Percentiles rank a stretch among this genome's conserved stretches.
phyloP scores from a whole-genome alignment of 768 basidiomycete species.

The Hypholoma sublateritium region DNA sequence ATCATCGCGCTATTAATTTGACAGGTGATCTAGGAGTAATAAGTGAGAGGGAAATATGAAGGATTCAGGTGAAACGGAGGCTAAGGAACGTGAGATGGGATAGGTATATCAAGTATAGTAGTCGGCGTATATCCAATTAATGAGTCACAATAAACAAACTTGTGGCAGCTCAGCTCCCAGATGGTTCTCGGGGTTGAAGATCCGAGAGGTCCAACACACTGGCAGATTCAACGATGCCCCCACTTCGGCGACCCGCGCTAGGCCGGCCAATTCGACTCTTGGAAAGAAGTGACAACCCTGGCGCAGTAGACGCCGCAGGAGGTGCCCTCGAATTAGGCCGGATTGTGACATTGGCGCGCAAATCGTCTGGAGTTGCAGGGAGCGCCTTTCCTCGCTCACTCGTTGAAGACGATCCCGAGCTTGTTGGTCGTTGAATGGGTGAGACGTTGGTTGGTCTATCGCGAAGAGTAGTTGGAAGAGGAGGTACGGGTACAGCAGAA shows the following conservation, averaged over 20 bases:
- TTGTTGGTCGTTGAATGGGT: conserved; percentile 24
- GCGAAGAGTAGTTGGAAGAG: conserved; percentile 26
- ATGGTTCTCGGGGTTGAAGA: conserved; percentile 22
- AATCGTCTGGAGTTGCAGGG: conserved; percentile 35
- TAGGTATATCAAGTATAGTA: conserved; percentile 7
- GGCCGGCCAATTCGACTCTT: conserved; percentile 54
- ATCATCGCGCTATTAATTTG: neutral
- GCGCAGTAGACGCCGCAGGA: conserved; percentile 25
- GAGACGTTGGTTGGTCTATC: conserved; percentile 36
- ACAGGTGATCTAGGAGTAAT: neutral
- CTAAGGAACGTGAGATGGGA: conserved; percentile 7
- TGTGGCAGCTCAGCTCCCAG: neutral
- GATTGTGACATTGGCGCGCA: conserved; percentile 46
- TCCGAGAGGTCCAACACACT: conserved; percentile 28
- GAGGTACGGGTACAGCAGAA: conserved; percentile 35
- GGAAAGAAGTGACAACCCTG: conserved; percentile 33
- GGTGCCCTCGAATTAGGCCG: conserved; percentile 43
- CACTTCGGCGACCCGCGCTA: conserved; percentile 33
- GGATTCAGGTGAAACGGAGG: neutral
- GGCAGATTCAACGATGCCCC: conserved; percentile 14
- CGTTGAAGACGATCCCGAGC: conserved; percentile 26
- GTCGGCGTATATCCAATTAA: conserved; percentile 9
- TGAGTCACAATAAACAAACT: neutral
- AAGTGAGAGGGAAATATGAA: neutral
- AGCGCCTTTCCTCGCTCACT: conserved; percentile 28